Conservation (phyloP, 2,329 filamentous ascomycete species). For the Leptographium radiaticola region DNA sequence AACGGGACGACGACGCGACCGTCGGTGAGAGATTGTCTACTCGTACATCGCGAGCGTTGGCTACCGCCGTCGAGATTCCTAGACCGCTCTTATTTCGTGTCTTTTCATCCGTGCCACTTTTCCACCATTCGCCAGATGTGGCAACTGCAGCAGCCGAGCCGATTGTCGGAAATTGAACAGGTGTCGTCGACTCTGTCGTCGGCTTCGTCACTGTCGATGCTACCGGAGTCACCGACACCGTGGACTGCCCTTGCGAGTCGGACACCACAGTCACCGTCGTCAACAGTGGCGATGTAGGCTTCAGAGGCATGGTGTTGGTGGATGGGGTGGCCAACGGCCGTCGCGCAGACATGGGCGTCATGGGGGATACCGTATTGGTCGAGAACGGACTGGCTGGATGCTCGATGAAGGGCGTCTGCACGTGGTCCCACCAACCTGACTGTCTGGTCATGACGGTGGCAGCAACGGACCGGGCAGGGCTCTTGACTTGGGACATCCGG, state of each 20-base stretch:
- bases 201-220: no score
- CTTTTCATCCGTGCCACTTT: constrained; percentile 15
- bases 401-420: constrained; percentile 54
- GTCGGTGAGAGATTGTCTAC: constrained; percentile 3
- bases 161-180: not conserved
- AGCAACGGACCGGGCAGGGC: constrained; percentile 21
- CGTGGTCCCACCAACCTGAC: constrained; percentile 69
- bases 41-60: constrained; percentile 8
- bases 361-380: constrained; percentile 18
- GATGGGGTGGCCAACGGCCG: not conserved
- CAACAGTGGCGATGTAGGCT: not conserved
- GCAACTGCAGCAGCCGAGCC: not conserved
- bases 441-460: constrained; percentile 35
- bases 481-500: constrained; percentile 25
- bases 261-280: not conserved
- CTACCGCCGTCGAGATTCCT: constrained; percentile 8
- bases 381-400: constrained; percentile 29
- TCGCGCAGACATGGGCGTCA: constrained; percentile 5
- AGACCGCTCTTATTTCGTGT: constrained; percentile 9
- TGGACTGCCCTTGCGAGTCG: not conserved
- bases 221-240: constrained; percentile 7
- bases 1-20: constrained; percentile 17
- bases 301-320: not conserved
- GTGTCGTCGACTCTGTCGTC: not conserved
- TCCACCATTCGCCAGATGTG: constrained; percentile 25